Percentiles rank a stretch among this genome's conserved stretches.
Evolutionary conservation across 139 green algal genomes (phyloP).

Genomic region (Chlorella sp.): DNA sequence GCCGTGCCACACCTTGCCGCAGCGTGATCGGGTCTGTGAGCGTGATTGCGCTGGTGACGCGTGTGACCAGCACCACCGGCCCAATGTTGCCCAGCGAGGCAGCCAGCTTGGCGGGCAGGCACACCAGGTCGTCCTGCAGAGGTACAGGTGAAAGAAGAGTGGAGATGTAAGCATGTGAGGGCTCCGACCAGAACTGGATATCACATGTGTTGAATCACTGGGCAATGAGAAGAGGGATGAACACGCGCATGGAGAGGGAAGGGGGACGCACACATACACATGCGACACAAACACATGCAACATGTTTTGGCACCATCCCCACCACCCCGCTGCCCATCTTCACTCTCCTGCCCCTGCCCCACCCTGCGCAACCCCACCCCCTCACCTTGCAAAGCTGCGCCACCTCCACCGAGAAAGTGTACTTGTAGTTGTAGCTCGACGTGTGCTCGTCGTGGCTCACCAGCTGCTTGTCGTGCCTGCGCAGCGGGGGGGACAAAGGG

Average conservation of each 20-base stretch:
- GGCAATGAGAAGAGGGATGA: background rate
- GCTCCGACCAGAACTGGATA: conserved; percentile 36
- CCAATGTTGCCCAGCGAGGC: conserved; percentile 79
- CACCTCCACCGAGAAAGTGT: conserved; percentile 97
- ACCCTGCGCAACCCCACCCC: too few species aligned
- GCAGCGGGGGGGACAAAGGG: conserved; percentile 9
- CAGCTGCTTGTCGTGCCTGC: conserved; percentile 95
- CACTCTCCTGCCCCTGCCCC: background rate
- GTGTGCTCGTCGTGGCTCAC: conserved; percentile 95
- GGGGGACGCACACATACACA: too few species aligned
- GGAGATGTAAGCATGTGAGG: too few species aligned
- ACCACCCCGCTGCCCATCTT: too few species aligned
- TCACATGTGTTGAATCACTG: background rate
- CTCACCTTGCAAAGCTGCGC: conserved; percentile 88
- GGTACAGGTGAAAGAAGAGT: too few species aligned
- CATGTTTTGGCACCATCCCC: too few species aligned
- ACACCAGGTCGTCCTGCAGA: conserved; percentile 95
- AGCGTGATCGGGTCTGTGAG: conserved; percentile 89
- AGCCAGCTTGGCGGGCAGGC: conserved; percentile 83
- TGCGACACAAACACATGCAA: too few species aligned
- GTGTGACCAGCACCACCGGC: conserved; percentile 88
- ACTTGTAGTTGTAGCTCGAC: conserved; percentile 99
- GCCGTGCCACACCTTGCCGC: conserved; percentile 47
- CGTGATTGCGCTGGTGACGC: conserved; percentile 87
- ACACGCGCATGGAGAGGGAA: background rate